Evolutionary conservation across 176 grass and related monocot genomes (phyloP).

Genomic region (Tillandsia leiboldiana): DNA sequence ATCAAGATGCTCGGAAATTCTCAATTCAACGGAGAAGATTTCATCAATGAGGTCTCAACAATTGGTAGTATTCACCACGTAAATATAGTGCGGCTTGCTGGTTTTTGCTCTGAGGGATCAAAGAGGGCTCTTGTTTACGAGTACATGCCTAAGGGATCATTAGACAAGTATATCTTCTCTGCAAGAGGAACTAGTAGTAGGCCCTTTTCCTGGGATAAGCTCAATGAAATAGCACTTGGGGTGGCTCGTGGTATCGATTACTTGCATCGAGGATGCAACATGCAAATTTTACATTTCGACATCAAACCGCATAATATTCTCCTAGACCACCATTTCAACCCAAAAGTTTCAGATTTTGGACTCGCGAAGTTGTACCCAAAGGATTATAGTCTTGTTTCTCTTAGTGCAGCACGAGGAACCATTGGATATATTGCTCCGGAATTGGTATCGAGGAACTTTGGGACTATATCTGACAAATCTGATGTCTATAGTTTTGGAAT

Average conservation of each 20-base stretch:
- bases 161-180: slow-evolving; percentile 49
- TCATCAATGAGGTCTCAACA: slow-evolving; percentile 24
- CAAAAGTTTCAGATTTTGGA: slow-evolving; percentile 6
- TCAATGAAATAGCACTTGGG: slow-evolving; percentile 34
- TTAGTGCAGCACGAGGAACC: slow-evolving; percentile 17
- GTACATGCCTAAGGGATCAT: slow-evolving; percentile 40
- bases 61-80: slow-evolving; percentile 15
- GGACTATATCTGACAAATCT: slow-evolving; percentile 4
- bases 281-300: slow-evolving; percentile 63
- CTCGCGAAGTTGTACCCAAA: slow-evolving; percentile 6
- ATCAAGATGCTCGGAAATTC: slow-evolving; percentile 22
- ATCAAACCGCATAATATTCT: slow-evolving; percentile 12
- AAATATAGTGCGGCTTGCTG: slow-evolving; percentile 19
- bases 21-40: slow-evolving; percentile 19
- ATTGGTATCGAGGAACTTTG: slow-evolving; percentile 17
- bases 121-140: slow-evolving; percentile 25
- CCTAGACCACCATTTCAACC: neutral
- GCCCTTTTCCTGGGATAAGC: slow-evolving; percentile 22
- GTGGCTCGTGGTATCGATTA: slow-evolving; percentile 44
- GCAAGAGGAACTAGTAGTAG: neutral
- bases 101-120: slow-evolving; percentile 23
- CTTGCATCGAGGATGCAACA: slow-evolving; percentile 38
- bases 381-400: neutral
- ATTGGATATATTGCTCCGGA: slow-evolving; percentile 18
- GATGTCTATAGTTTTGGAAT: slow-evolving; percentile 30